Base-by-base conservation (phyloP, 2,329 filamentous ascomycete genomes). In the Sarocladiaceae sp. region DNA sequence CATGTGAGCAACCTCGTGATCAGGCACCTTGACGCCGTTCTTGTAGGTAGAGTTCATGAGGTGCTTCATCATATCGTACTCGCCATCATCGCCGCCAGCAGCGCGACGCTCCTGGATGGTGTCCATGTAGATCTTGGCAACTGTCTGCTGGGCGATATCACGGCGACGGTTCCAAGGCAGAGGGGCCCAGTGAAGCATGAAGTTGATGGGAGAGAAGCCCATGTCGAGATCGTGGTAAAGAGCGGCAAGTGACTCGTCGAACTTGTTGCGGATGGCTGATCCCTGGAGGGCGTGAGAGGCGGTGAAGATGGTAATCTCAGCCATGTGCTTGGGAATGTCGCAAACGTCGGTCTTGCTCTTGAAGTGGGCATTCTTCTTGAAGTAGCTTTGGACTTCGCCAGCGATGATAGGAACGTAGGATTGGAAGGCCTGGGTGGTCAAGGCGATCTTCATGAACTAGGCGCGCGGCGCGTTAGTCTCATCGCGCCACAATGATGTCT, bases 191-290 rank as follows among this genome's bases (percentile, higher is more conserved):
- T 88, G 85, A 45, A 94, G 74, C 76, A 86, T 85, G 65, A 95
- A 95, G 70, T 95, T 95, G 69, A 94, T 79, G 10, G 88, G 83
- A 41, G 80, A 84, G 68, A 95, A 95, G 16, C 88, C 88, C 80
- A 88, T 88, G 60, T 95, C 88, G 47, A 95, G 79, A 57, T 94
- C 83, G 67, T 93, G 86, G 71, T 93, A 94, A 43, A 94, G 75
- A 48, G 82, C 74, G 47, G 88, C 88, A 53, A 95, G 87, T 12
- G 78, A 80, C 47, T 82, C 82, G 65, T 94, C 84, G 58, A 95
- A 91, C 58, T 78, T 82, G 60, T 76, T 79, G 53, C 88, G 85
- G 47, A 94, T 84, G 61, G 89, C 86, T 59, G 83, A 82, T 51
- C 88, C 88, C 67, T 95, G 88, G 2, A 95, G 80, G 15, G 85